Percentiles rank a stretch among this genome's conserved stretches.
phyloP scores from a whole-genome alignment of 768 basidiomycete genomes.

The Sarcomyxa edulis region DNA sequence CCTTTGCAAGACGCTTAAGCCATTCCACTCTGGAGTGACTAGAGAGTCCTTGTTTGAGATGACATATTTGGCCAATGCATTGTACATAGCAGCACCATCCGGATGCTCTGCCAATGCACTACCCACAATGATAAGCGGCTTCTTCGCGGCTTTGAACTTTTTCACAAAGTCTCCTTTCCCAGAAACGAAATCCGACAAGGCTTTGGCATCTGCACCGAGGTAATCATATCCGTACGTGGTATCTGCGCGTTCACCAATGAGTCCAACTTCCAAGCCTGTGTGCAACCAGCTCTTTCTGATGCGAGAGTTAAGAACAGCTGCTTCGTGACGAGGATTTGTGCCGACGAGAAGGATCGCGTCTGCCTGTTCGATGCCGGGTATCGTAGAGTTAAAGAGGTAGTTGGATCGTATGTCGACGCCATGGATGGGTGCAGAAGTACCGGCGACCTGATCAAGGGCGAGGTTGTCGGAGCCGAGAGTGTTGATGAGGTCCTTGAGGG shows the following conservation, averaged over 20 bases:
- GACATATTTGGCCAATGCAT: conserved; percentile 74
- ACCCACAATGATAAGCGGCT: conserved; percentile 90
- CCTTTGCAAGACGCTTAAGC: conserved; percentile 88
- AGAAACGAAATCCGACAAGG: conserved; percentile 69
- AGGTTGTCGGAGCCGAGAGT: conserved; percentile 94
- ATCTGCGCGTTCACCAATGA: conserved; percentile 88
- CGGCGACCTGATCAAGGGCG: conserved; percentile 67
- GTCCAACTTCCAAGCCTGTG: conserved; percentile 76
- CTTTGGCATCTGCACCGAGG: conserved; percentile 72
- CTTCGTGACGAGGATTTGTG: conserved; percentile 96
- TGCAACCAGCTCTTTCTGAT: conserved; percentile 95
- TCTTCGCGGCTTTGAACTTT: conserved; percentile 87
- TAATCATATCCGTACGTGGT: conserved; percentile 93
- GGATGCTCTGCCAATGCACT: conserved; percentile 81
- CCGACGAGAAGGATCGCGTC: conserved; percentile 93
- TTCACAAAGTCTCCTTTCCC: conserved; percentile 77
- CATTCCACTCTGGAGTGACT: conserved; percentile 90
- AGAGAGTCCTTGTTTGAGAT: conserved; percentile 71
- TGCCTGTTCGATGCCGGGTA: conserved; percentile 85
- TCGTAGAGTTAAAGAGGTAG: conserved; percentile 93
- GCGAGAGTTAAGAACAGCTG: conserved; percentile 94
- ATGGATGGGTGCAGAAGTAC: conserved; percentile 63
- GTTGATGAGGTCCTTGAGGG: conserved; percentile 91
- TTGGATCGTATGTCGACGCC: conserved; percentile 91
- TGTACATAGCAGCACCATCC: conserved; percentile 76